Percentiles rank a stretch among this genome's conserved stretches.
These are phyloP conservation scores for Ascochyta koolunga DNA, from an alignment of 2,329 filamentous ascomycete genomes.

Conservation along the genomic window DNA sequence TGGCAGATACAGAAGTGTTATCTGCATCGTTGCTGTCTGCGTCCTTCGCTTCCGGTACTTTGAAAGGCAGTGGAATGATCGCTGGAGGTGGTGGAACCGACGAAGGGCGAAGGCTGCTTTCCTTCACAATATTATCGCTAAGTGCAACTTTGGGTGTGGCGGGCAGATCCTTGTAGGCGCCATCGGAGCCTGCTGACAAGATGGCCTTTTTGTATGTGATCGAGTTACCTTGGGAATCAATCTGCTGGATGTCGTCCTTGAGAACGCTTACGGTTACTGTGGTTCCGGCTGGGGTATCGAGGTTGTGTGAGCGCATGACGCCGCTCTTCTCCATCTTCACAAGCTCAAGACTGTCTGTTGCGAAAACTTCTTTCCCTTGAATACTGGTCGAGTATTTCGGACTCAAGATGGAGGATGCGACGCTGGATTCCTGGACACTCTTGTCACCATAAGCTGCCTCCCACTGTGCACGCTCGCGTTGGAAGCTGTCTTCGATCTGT, in stretches of 20 bases:
- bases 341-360: conserved; percentile 62
- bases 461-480: conserved; percentile 71
- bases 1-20: conserved; percentile 64
- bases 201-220: conserved; percentile 13
- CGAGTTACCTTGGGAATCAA: conserved; percentile 41
- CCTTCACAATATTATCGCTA: conserved; percentile 5
- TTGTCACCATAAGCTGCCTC: conserved; percentile 76
- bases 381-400: conserved; percentile 44
- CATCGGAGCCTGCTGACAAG: neutral
- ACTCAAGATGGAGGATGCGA: conserved; percentile 50
- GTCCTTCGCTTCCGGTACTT: conserved; percentile 58
- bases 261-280: conserved; percentile 62
- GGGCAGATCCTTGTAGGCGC: conserved; percentile 5
- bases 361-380: conserved; percentile 46
- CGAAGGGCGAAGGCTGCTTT: conserved; percentile 29
- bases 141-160: conserved; percentile 8
- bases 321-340: conserved; percentile 56
- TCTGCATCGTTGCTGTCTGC: conserved; percentile 56
- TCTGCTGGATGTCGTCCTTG: conserved; percentile 54
- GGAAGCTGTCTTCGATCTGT: conserved; percentile 66
- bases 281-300: conserved; percentile 45
- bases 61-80: conserved; percentile 71
- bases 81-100: conserved; percentile 56
- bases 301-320: conserved; percentile 46
- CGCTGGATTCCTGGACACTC: conserved; percentile 57